Percentiles rank a stretch among this genome's conserved stretches.
phyloP scores from a whole-genome alignment of 768 basidiomycete species.

The Fomitopsis pulvina region DNA sequence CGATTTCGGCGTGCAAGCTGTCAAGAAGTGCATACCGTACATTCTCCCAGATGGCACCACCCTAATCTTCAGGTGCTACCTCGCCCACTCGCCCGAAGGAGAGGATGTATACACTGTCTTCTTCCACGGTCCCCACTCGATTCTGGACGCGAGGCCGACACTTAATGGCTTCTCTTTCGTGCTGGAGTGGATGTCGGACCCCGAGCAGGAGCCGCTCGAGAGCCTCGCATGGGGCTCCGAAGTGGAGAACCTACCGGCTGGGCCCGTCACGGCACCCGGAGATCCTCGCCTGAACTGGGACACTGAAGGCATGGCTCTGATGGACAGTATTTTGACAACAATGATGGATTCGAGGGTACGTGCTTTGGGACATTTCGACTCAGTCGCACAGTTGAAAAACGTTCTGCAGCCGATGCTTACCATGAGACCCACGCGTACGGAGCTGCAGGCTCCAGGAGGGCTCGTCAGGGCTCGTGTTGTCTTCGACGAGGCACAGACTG shows the following conservation, averaged over 20 bases:
- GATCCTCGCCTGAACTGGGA: conserved; percentile 1
- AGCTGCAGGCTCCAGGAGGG: background rate
- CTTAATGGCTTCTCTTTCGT: conserved; percentile 1
- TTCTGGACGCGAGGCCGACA: conserved; percentile 2
- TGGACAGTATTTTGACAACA: background rate
- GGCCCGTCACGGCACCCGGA: conserved; percentile 1
- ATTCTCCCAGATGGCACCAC: background rate
- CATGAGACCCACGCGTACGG: background rate
- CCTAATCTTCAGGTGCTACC: background rate
- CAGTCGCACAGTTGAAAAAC: background rate
- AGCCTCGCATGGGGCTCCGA: background rate
- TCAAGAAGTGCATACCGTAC: background rate
- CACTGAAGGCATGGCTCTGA: background rate
- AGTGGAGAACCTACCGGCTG: conserved; percentile 1
- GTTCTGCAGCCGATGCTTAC: background rate
- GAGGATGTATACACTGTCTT: background rate
- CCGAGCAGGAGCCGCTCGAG: background rate
- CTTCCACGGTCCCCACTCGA: conserved; percentile 1
- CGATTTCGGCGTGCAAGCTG: background rate
- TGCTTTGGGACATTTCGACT: background rate
- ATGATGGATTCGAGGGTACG: background rate
- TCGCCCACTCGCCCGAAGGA: background rate
- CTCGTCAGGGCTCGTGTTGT: background rate
- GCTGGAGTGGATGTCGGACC: background rate
- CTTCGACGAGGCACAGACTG: background rate